Evolutionary conservation across 345 rosid species (phyloP).

Genomic region (Citrus trifoliata): DNA sequence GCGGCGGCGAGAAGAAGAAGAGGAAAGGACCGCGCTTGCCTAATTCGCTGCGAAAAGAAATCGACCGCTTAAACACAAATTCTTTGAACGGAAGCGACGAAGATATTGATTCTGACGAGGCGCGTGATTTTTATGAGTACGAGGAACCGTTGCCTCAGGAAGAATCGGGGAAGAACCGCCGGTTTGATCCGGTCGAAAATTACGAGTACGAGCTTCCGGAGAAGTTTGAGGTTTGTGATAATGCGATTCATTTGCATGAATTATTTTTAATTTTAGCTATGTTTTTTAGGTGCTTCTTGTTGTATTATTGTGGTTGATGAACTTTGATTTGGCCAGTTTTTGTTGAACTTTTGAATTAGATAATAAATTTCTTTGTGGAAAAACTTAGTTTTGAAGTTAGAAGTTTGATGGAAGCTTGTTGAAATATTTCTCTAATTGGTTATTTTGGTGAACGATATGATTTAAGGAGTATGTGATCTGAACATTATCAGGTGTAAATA

Average conservation of each 20-base stretch:
- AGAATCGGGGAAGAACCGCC: conserved; percentile 72
- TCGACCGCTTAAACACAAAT: conserved; percentile 40
- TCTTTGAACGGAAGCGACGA: conserved; percentile 40
- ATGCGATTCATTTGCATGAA: neutral
- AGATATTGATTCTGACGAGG: conserved; percentile 48
- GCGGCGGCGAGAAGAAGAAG: conserved; percentile 20
- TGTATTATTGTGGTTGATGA: neutral
- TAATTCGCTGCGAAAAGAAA: conserved; percentile 45
- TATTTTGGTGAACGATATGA: neutral
- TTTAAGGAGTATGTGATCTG: neutral
- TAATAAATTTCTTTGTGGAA: neutral
- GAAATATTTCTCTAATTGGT: neutral
- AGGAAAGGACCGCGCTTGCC: conserved; percentile 77
- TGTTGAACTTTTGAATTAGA: neutral
- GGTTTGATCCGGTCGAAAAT: conserved; percentile 69
- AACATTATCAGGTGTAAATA: neutral
- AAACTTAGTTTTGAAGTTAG: neutral
- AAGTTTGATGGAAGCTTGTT: neutral
- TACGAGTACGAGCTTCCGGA: conserved; percentile 69
- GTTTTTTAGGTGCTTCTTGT: neutral
- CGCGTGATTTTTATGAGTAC: conserved; percentile 67
- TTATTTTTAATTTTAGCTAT: neutral
- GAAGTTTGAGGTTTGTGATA: conserved; percentile 30
- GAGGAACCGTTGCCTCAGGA: conserved; percentile 77
- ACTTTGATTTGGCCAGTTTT: neutral